These are phyloP conservation scores for Apophysomyces trapeziformis DNA, from an alignment of 371 early-diverging fungal species.

Conservation along the genomic window DNA sequence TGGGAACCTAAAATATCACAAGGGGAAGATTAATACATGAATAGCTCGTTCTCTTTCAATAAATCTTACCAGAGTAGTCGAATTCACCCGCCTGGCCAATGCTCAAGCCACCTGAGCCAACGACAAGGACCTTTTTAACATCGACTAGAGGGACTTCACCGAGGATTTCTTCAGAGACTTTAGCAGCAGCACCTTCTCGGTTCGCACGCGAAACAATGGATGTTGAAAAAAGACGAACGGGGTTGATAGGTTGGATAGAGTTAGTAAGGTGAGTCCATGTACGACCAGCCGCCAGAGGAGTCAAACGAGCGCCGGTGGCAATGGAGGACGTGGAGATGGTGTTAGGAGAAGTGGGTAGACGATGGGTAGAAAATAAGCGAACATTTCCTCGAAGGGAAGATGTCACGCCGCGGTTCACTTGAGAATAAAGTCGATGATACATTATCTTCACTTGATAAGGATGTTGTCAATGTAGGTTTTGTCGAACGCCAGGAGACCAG, in stretches of 20 bases:
- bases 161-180: constrained; percentile 63
- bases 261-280: constrained; percentile 1
- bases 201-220: constrained; percentile 18
- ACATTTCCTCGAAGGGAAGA: neutral
- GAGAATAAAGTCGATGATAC: constrained; percentile 27
- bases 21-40: constrained; percentile 12
- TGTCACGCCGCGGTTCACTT: constrained; percentile 15
- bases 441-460: constrained; percentile 47
- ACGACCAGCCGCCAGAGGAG: constrained; percentile 16
- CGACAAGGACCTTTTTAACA: constrained; percentile 88
- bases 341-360: constrained; percentile 21
- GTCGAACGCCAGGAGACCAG: constrained; percentile 55
- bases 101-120: constrained; percentile 92
- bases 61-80: constrained; percentile 84
- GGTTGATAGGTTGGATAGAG: neutral
- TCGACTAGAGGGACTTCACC: constrained; percentile 54
- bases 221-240: constrained; percentile 19
- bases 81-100: constrained; percentile 99
- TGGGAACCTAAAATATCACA: constrained; percentile 65
- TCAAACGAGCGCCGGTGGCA: neutral
- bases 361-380: constrained; percentile 12
- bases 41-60: neutral
- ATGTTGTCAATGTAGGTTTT: constrained; percentile 54
- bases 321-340: constrained; percentile 17
- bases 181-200: constrained; percentile 43